These are phyloP conservation scores for Silene noctiflora DNA, from an alignment of 179 eudicot species.

Conservation along the genomic window DNA sequence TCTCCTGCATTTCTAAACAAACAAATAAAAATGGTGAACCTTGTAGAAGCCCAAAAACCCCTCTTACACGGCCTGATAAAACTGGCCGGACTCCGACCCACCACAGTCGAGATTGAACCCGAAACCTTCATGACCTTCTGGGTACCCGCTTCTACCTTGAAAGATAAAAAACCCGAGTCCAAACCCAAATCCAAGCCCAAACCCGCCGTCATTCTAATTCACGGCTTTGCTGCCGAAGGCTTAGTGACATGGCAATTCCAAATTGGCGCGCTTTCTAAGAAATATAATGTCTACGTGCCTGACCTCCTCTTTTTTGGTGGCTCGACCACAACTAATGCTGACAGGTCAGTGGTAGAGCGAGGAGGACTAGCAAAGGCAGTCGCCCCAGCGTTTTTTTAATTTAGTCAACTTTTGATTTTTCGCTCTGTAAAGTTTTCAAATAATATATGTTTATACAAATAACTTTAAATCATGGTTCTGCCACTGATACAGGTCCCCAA, in stretches of 20 bases:
- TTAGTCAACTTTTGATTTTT: no score
- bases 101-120: constrained; percentile 53
- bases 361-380: no score
- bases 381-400: no score
- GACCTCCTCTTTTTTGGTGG: constrained; percentile 91
- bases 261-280: constrained; percentile 60
- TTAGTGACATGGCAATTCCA: constrained; percentile 94
- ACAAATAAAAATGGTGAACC: constrained; percentile 60
- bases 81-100: constrained; percentile 67
- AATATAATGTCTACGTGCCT: constrained; percentile 74
- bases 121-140: constrained; percentile 79
- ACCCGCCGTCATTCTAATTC: constrained; percentile 74
- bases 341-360: not conserved
- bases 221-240: constrained; percentile 92
- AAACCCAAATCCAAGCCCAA: constrained; percentile 31
- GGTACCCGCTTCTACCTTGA: constrained; percentile 64
- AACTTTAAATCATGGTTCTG: constrained; percentile 18
- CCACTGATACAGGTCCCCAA: constrained; percentile 55
- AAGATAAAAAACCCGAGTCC: constrained; percentile 22
- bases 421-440: no score
- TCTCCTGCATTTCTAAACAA: not conserved
- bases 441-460: no score
- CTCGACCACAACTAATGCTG: constrained; percentile 35
- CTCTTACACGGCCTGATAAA: constrained; percentile 64
- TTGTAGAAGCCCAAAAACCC: constrained; percentile 74